These are phyloP conservation scores for Hymenoscyphus scutula DNA, from an alignment of 2,329 filamentous ascomycete genomes.

Conservation along the genomic window DNA sequence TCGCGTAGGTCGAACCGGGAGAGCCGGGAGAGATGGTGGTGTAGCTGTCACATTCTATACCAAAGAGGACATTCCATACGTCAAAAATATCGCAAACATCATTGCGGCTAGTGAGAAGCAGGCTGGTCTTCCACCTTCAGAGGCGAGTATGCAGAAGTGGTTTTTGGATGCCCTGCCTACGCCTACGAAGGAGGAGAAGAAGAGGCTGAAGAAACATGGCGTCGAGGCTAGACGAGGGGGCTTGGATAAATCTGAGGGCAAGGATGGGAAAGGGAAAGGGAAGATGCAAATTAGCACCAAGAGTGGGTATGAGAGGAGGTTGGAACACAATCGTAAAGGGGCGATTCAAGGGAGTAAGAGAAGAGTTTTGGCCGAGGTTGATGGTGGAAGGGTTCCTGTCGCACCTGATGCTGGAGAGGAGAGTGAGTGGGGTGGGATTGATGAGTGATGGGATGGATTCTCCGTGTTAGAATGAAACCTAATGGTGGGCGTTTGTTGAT, in stretches of 20 bases:
- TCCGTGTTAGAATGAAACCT: too few relatives aligned
- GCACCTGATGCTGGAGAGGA: constrained; percentile 27
- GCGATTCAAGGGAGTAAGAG: constrained; percentile 62
- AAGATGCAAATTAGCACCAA: constrained; percentile 72
- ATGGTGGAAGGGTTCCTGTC: constrained; percentile 10
- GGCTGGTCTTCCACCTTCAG: constrained; percentile 50
- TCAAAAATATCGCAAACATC: constrained; percentile 91
- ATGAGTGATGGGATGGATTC: constrained; percentile 32
- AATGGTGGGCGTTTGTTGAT: too few relatives aligned
- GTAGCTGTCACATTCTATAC: constrained; percentile 94
- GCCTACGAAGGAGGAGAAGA: constrained; percentile 78
- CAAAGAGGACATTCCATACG: constrained; percentile 84
- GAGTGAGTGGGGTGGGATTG: constrained; percentile 49
- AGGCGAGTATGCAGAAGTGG: constrained; percentile 74
- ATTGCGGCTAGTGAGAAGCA: constrained; percentile 81
- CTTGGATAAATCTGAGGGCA: constrained; percentile 39
- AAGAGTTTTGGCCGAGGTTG: constrained; percentile 42
- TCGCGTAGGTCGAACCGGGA: constrained; percentile 84
- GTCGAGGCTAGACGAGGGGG: constrained; percentile 65
- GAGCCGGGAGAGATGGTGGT: constrained; percentile 83
- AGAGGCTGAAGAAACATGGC: constrained; percentile 77
- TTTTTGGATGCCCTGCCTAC: constrained; percentile 82
- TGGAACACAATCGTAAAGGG: constrained; percentile 64
- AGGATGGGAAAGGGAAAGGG: constrained; percentile 30
- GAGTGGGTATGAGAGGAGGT: constrained; percentile 70